Base-by-base conservation (phyloP, 2,329 filamentous ascomycete genomes). In the Talaromyces sp. region DNA sequence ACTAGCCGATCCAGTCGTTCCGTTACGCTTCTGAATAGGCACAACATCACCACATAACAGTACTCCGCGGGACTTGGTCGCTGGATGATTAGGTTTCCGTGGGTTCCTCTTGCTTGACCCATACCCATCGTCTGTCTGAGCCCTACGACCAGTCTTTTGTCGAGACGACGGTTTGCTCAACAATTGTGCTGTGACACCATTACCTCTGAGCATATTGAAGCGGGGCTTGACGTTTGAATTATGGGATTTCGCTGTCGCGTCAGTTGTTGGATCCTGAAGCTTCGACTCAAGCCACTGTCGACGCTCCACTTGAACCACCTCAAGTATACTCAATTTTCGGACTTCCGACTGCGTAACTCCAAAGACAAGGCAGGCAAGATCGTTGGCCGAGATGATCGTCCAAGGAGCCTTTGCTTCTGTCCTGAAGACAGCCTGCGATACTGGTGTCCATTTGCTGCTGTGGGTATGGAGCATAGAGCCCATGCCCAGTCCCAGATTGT, bases 261-360 rank as follows among this genome's bases (percentile, higher is more conserved):
- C 84, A 67, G 78, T 79, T 47, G 86, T 86, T 1, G 86, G 86
- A 66, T 89, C 85, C 68, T 87, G 83, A 50, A 99, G 83, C 77
- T 93, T 97, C 67, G 89, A 87, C 74, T 96, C 92, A 31, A 99
- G 83, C 95, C 95, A 99, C 33, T 88, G 87, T 69, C 94, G 84
- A 65, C 93, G 86, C 76, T 97, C 94, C 76, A 93, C 88, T 76
- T 94, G 91, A 19, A 99, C 93, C 35, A 99, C 92, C 75, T 98
- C 93, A 65, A 99, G 79, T 64, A 99, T 98, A 57, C 95, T 94
- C 82, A 98, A 88, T 74, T 93, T 97, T 63, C 93, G 88, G 27
- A 99, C 91, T 77, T 99, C 95, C 4, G 92, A 91, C 73, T 92
- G 92, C n/a, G 93, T 97, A 10, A 99, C 92, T n/a, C 95, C 95